A percentile compares a stretch with the other conserved stretches of the same genome.
Evolutionary conservation across 257 asterid genomes (phyloP).

Genomic region (Ehretia macrophylla): DNA sequence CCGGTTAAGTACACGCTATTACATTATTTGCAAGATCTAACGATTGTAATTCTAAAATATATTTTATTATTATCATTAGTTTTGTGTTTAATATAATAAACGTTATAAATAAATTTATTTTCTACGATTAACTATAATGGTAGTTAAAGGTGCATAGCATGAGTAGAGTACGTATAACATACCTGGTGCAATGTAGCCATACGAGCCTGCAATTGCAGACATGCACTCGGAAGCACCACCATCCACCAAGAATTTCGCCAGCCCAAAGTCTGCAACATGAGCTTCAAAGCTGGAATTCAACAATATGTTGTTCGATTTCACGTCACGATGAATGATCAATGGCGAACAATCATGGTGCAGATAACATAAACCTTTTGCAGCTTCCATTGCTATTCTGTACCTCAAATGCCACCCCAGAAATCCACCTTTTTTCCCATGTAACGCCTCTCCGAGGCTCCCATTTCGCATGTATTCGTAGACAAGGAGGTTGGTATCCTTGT

Average conservation of each 20-base stretch:
- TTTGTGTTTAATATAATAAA: too few relatives aligned
- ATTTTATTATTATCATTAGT: too few relatives aligned
- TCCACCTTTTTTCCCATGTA: slow-evolving; percentile 84
- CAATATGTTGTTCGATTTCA: slow-evolving; percentile 80
- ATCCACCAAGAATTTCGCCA: slow-evolving; percentile 85
- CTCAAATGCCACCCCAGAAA: slow-evolving; percentile 71
- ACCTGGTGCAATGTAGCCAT: slow-evolving; percentile 99
- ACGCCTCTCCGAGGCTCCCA: slow-evolving; percentile 89
- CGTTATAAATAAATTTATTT: too few relatives aligned
- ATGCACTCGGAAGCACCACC: slow-evolving; percentile 88
- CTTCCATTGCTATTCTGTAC: slow-evolving; percentile 72
- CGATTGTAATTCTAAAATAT: too few relatives aligned
- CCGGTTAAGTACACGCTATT: too few relatives aligned
- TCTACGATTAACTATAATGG: too few relatives aligned
- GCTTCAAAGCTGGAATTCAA: slow-evolving; percentile 78
- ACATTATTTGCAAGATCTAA: too few relatives aligned
- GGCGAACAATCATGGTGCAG: slow-evolving; percentile 94
- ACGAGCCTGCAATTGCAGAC: slow-evolving; percentile 96
- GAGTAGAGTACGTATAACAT: slow-evolving; percentile 6
- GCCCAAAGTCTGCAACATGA: slow-evolving; percentile 91
- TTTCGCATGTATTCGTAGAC: slow-evolving; percentile 93
- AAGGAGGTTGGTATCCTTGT: slow-evolving; percentile 75
- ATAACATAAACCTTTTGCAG: slow-evolving; percentile 88
- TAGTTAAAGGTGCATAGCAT: background rate
- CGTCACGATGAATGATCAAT: slow-evolving; percentile 84